Conservation (phyloP, 1,139 yeast species). For the Arxiozyma slooffiae region DNA sequence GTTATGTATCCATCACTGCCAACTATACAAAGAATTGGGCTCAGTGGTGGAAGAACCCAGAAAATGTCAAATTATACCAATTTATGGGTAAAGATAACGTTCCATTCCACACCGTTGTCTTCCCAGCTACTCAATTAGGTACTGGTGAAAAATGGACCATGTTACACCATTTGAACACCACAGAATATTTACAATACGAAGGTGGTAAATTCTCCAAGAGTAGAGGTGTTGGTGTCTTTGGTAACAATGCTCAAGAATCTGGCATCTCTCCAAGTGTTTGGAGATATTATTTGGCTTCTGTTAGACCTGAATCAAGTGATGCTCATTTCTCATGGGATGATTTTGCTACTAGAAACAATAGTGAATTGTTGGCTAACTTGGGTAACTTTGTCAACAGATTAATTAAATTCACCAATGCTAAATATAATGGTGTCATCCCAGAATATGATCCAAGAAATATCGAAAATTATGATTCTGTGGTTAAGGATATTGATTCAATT, state of each 20-base stretch:
- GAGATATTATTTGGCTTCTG: slow-evolving; percentile 89
- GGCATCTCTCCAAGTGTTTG: slow-evolving; percentile 89
- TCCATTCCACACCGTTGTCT: slow-evolving; percentile 96
- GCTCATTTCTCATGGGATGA: slow-evolving; percentile 96
- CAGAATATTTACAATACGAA: slow-evolving; percentile 94
- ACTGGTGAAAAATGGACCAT: slow-evolving; percentile 84
- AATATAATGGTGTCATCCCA: slow-evolving; percentile 87
- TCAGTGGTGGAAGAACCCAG: slow-evolving; percentile 89
- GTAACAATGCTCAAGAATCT: slow-evolving; percentile 91
- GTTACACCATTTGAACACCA: slow-evolving; percentile 82
- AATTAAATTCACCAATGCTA: slow-evolving; percentile 80
- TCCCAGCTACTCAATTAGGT: slow-evolving; percentile 89
- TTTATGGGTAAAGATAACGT: slow-evolving; percentile 99
- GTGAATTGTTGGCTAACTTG: slow-evolving; percentile 85
- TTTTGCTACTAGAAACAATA: slow-evolving; percentile 85
- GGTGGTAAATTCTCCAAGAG: slow-evolving; percentile 97
- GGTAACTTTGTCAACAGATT: slow-evolving; percentile 95
- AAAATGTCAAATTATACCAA: slow-evolving; percentile 76
- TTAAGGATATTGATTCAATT: slow-evolving; percentile 51
- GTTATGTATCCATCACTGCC: slow-evolving; percentile 92
- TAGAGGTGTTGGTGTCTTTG: slow-evolving; percentile 94
- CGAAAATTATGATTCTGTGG: slow-evolving; percentile 42
- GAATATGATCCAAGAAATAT: slow-evolving; percentile 39
- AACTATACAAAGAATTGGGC: slow-evolving; percentile 77
- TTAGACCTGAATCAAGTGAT: slow-evolving; percentile 92